Evolutionary conservation across 2,329 filamentous ascomycete species (phyloP), one percentile per base, ranked within the genome.

Genomic region (Ceratocystis destructans): DNA sequence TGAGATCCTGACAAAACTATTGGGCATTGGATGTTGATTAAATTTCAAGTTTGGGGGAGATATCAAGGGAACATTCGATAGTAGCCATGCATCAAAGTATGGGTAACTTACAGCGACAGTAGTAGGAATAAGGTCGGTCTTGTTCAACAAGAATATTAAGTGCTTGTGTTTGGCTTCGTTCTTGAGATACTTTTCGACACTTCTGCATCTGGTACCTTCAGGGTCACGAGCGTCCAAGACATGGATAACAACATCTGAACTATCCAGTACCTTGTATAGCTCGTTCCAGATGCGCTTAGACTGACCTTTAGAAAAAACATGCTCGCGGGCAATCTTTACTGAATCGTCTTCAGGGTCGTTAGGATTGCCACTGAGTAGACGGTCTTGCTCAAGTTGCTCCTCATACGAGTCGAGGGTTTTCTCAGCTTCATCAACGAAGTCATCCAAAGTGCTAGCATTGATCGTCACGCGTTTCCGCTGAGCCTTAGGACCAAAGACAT

Each of bases 231-330:
- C 91, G 75, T 96, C 93, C 0, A 96, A 79, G 15, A 96, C 89
- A 72, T 96, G 94, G n/a, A 99, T 87, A 59, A 99, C 85, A 45
- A 99, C 93, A 76, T 99, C 94, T 8, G 67, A 68, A 59, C 67
- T 68, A 77, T 96, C 93, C 69, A 96, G 94, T 72, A 94, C 91
- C 77, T 96, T 95, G 81, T 94, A 86, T 6, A 97, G 79, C 75
- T 99, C 93, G 77, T 97, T 97, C 92, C 90, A 96, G 71, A 96
- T 96, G 70, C 94, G 83, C 77, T 96, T 96, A 73, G 87, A 93
- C 75, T 96, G 92, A 20, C 94, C 94, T 77, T 97, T 97, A 71
- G 83, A 87, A 77, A 97, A 97, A 68, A 97, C 89, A 48, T 92
- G 87, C 74, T 93, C 89, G 71, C 86, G 82, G n/a, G 88, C 86